phyloP scores from a whole-genome alignment of 306 rosid genomes.

The Trichosanthes cucumerina region DNA sequence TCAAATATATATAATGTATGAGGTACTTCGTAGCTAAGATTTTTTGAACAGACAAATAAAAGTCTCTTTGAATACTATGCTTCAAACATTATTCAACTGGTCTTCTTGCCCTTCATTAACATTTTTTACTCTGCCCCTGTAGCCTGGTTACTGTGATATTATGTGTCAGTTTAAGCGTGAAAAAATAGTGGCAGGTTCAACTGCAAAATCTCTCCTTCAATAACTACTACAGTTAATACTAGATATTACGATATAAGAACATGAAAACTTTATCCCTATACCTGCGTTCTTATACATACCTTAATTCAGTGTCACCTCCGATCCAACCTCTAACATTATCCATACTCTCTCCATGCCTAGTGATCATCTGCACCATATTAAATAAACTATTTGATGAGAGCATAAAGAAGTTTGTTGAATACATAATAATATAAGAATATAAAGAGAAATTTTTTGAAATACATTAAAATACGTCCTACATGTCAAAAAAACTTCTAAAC shows the following conservation, averaged over 20 bases:
- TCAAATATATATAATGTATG: neutral
- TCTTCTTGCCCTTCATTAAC: neutral
- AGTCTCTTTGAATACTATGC: neutral
- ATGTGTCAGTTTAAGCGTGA: neutral
- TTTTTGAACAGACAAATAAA: neutral
- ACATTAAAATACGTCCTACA: neutral
- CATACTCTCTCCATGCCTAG: no score
- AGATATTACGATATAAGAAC: neutral
- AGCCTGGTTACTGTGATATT: neutral
- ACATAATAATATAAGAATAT: neutral
- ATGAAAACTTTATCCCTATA: neutral
- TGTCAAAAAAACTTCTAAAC: neutral
- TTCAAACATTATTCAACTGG: neutral
- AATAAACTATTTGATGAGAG: neutral
- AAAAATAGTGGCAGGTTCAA: neutral
- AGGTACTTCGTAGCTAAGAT: neutral
- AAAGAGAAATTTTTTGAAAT: neutral
- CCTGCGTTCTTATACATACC: constrained; percentile 27
- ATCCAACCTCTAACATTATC: no score
- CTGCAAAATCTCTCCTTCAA: neutral
- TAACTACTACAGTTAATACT: neutral
- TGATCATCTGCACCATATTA: constrained; percentile 56
- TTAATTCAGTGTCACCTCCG: constrained; percentile 81
- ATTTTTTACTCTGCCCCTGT: neutral
- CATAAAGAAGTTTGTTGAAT: neutral